A percentile compares a stretch with the other conserved stretches of the same genome.
Evolutionary conservation across 306 rosid species (phyloP).

Genomic region (Dryas alaskensis): DNA sequence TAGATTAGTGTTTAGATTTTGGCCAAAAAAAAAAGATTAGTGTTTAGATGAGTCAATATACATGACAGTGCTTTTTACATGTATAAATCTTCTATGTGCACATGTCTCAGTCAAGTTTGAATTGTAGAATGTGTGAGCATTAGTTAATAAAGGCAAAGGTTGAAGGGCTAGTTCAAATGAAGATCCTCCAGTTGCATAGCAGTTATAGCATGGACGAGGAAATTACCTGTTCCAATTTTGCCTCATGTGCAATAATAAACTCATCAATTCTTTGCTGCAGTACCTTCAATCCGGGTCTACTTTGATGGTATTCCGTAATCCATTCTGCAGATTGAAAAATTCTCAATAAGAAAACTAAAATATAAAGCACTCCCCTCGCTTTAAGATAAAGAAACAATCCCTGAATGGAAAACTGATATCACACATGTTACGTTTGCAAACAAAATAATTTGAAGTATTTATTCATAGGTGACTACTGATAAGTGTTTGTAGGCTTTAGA

Average conservation of each 20-base stretch:
- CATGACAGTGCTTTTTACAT: no score
- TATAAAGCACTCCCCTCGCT: background rate
- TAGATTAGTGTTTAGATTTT: no score
- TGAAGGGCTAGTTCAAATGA: background rate
- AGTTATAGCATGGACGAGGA: background rate
- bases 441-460: background rate
- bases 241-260: conserved; percentile 65
- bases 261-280: conserved; percentile 71
- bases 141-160: background rate
- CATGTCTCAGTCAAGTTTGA: background rate
- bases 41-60: background rate
- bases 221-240: conserved; percentile 60
- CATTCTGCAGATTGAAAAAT: conserved; percentile 59
- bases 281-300: conserved; percentile 61
- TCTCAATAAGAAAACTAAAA: conserved; percentile 26
- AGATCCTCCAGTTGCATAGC: background rate
- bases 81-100: background rate
- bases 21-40: no score
- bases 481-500: background rate
- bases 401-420: background rate
- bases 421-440: background rate
- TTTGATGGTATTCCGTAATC: conserved; percentile 61
- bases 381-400: background rate
- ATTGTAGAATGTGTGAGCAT: no score
- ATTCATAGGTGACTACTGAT: background rate